These are phyloP conservation scores for Akanthomyces uredinophilus DNA, from an alignment of 2,329 filamentous ascomycete genomes.

Conservation along the genomic window DNA sequence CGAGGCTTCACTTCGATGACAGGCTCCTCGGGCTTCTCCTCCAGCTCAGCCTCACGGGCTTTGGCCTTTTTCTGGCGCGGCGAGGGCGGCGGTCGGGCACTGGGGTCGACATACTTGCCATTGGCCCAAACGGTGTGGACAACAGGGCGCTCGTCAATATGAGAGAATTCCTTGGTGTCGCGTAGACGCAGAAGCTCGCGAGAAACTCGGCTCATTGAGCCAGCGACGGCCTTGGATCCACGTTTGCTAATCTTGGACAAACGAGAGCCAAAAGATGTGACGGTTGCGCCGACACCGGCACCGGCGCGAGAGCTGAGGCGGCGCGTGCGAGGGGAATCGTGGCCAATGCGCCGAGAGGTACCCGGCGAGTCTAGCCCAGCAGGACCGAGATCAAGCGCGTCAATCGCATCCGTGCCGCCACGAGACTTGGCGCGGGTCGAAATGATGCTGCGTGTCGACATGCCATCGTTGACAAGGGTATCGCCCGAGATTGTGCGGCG, in stretches of 20 bases:
- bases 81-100: slow-evolving; percentile 32
- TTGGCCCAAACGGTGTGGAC: slow-evolving; percentile 59
- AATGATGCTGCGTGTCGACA: slow-evolving; percentile 17
- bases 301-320: slow-evolving; percentile 39
- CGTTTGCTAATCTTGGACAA: slow-evolving; percentile 56
- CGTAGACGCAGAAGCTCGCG: slow-evolving; percentile 56
- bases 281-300: slow-evolving; percentile 33
- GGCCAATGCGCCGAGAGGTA: slow-evolving; percentile 27
- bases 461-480: slow-evolving; percentile 26
- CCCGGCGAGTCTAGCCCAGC: slow-evolving; percentile 32
- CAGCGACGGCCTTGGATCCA: slow-evolving; percentile 48
- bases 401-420: slow-evolving; percentile 34
- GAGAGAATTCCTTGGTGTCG: slow-evolving; percentile 58
- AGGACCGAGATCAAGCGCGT: slow-evolving; percentile 43
- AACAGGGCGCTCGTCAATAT: slow-evolving; percentile 54
- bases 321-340: slow-evolving; percentile 27
- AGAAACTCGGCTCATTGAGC: slow-evolving; percentile 41
- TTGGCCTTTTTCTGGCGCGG: slow-evolving; percentile 33
- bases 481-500: slow-evolving; percentile 43
- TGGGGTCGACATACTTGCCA: slow-evolving; percentile 53
- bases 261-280: slow-evolving; percentile 41
- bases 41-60: slow-evolving; percentile 18
- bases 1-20: slow-evolving; percentile 35
- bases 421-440: slow-evolving; percentile 13
- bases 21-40: slow-evolving; percentile 32